These are phyloP conservation scores for Delitschia confertaspora DNA, from an alignment of 495 filamentous ascomycete species.

Conservation along the genomic window DNA sequence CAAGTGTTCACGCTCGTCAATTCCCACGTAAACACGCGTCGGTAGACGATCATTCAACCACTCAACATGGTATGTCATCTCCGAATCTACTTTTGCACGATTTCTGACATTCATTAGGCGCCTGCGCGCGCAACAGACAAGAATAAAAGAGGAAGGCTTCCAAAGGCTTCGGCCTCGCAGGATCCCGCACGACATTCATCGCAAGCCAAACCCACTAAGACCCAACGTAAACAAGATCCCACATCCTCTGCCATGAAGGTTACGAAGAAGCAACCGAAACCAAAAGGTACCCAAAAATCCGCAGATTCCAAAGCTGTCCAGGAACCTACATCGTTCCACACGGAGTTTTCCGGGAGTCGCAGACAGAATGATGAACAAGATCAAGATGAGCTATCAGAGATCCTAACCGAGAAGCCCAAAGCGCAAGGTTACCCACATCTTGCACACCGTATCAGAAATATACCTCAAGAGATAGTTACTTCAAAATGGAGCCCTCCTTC, in stretches of 20 bases:
- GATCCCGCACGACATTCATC: too few species aligned
- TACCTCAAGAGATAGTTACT: slow-evolving; percentile 49
- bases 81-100: too few species aligned
- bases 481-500: slow-evolving; percentile 52
- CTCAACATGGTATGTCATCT: too few species aligned
- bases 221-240: too few species aligned
- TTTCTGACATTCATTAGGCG: neutral
- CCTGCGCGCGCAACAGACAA: neutral
- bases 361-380: slow-evolving; percentile 3
- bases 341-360: neutral
- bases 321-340: neutral
- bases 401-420: neutral
- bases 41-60: too few species aligned
- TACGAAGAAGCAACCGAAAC: too few species aligned
- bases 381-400: slow-evolving; percentile 3
- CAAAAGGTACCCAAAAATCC: neutral
- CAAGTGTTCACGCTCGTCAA: too few species aligned
- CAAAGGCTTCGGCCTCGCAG: neutral
- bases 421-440: slow-evolving; percentile 27
- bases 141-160: neutral
- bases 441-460: slow-evolving; percentile 42
- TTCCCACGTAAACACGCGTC: too few species aligned
- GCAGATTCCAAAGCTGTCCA: neutral
- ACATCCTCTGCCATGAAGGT: too few species aligned
- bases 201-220: too few species aligned